Base-by-base conservation (phyloP, 352 stramenopile genomes). In the Phytophthora sp. region DNA sequence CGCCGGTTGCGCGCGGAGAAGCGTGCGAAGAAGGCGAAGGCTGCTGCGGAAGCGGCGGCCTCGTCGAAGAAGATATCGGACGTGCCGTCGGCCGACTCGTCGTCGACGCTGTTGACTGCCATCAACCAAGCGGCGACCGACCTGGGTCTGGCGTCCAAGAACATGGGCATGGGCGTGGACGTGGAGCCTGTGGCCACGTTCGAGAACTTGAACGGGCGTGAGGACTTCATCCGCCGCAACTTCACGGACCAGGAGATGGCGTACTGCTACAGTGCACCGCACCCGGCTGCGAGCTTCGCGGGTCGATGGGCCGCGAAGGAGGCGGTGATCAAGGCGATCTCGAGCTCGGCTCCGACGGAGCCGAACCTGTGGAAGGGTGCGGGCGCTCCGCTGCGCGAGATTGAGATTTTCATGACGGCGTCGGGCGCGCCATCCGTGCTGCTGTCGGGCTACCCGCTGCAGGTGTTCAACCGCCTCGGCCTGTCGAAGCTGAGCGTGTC, bases 281-380 rank as follows among this genome's bases (percentile, higher is more conserved):
- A 92, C 60, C 87, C 89, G n/a, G 87, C 87, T 3, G 74, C 88
- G 21, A 95, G 83, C 63, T 96, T 97, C 56, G 89, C 89, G 0
- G 89, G 85, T 45, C 88, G 88, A 17, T 97, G 88, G 89, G 89
- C 89, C 20, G 88, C 87, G 4, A 97, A 97, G 69, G 88, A 97
- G 54, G 89, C 89, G n/a, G 80, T 94, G 44, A 84, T 96, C 62
- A 97, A 97, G 75, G 87, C 89, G n/a, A 92, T 96, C 38, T 96
- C 85, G 28, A 95, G 79, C 51, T 76, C 85, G 0, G 51, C 84
- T 4, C 77, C 85, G 4, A 78, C 77, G 35, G 79, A 87, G 39
- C 67, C 80, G 35, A 91, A 89, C 62, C 66, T 85, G 30, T 95
- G 85, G 85, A 82, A 89, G 54, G 82, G 84, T 23, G 79, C 82